Percentiles rank a stretch among this genome's conserved stretches.
Evolutionary conservation across 306 rosid genomes (phyloP).

Genomic region (Lathyrus aphaca): DNA sequence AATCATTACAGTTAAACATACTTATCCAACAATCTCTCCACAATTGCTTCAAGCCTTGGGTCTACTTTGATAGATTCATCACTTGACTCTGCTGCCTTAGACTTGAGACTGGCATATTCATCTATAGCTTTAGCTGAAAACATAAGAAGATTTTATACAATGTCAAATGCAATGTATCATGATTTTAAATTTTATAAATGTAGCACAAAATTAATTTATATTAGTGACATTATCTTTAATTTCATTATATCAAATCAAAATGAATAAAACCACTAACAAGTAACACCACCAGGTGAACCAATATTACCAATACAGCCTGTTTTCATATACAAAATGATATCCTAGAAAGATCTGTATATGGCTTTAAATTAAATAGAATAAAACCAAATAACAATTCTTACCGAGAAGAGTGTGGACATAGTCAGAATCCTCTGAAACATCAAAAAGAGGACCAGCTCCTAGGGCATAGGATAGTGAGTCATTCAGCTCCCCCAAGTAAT

Average conservation of each 20-base stretch:
- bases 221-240: not conserved
- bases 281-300: slow-evolving; percentile 8
- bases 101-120: slow-evolving; percentile 87
- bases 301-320: slow-evolving; percentile 6
- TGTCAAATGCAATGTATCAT: slow-evolving; percentile 9
- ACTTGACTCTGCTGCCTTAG: slow-evolving; percentile 80
- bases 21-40: slow-evolving; percentile 97
- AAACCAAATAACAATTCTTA: slow-evolving; percentile 42
- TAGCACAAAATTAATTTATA: not conserved
- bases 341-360: not conserved
- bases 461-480: slow-evolving; percentile 94
- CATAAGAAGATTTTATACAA: slow-evolving; percentile 39
- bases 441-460: slow-evolving; percentile 90
- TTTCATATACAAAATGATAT: slow-evolving; percentile 7
- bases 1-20: slow-evolving; percentile 45
- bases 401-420: slow-evolving; percentile 96
- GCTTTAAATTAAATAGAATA: not conserved
- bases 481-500: slow-evolving; percentile 92
- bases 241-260: slow-evolving; percentile 3
- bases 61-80: slow-evolving; percentile 64
- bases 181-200: not conserved
- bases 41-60: slow-evolving; percentile 91
- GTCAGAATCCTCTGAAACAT: slow-evolving; percentile 94
- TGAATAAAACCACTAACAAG: slow-evolving; percentile 14
- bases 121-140: slow-evolving; percentile 93